Conservation (phyloP, 352 stramenopile species). For the Pseudoperonospora humuli region DNA sequence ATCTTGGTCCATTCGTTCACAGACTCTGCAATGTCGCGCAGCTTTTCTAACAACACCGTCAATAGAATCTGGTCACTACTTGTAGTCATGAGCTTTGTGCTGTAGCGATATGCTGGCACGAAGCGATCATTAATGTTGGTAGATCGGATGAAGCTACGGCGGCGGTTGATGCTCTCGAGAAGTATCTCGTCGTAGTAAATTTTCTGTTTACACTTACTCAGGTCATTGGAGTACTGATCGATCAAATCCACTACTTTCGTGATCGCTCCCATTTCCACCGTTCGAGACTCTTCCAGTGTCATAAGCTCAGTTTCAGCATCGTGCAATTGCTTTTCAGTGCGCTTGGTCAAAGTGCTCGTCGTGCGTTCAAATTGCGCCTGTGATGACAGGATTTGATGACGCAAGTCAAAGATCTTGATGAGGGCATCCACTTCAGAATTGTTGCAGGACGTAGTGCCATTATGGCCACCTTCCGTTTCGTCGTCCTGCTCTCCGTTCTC, state of each 20-base stretch:
- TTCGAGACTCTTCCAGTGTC: conserved; percentile 44
- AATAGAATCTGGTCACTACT: conserved; percentile 66
- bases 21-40: conserved; percentile 41
- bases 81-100: conserved; percentile 55
- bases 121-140: conserved; percentile 59
- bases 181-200: conserved; percentile 51
- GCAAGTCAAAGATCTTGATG: conserved; percentile 65
- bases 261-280: conserved; percentile 33
- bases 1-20: conserved; percentile 76
- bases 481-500: conserved; percentile 16
- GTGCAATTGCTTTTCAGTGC: conserved; percentile 49
- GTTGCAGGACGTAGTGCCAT: conserved; percentile 10
- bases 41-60: conserved; percentile 68
- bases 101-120: conserved; percentile 56
- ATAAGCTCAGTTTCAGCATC: conserved; percentile 51
- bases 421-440: conserved; percentile 60
- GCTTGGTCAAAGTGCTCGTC: conserved; percentile 34
- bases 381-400: conserved; percentile 64
- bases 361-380: conserved; percentile 62
- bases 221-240: conserved; percentile 43
- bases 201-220: conserved; percentile 43
- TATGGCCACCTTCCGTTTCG: conserved; percentile 9
- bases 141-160: conserved; percentile 55
- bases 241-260: conserved; percentile 46
- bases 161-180: conserved; percentile 54